Conservation (phyloP, 257 asterid genomes). For the Jacaranda copaia region DNA sequence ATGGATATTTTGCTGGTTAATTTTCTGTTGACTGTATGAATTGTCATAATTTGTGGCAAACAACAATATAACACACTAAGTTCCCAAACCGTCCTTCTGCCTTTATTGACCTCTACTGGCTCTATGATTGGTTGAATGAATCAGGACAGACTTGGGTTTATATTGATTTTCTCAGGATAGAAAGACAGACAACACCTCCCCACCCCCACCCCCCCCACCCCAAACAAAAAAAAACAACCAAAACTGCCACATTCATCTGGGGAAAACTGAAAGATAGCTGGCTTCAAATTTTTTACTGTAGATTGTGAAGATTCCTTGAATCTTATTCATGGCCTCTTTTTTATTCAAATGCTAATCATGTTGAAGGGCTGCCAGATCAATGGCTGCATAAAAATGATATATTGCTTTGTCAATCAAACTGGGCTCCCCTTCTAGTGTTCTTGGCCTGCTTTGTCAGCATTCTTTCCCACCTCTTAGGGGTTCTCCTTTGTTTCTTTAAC, state of each 20-base stretch:
- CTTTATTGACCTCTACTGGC: too few relatives aligned
- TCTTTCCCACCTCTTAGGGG: too few relatives aligned
- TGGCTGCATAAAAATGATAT: too few relatives aligned
- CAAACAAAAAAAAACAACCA: too few relatives aligned
- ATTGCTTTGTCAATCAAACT: not conserved
- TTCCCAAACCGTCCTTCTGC: too few relatives aligned
- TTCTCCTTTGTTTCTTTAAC: too few relatives aligned
- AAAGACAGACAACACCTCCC: not conserved
- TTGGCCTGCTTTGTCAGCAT: not conserved
- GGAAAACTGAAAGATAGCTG: too few relatives aligned
- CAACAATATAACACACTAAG: not conserved
- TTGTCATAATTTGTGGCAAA: not conserved
- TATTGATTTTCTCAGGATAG: not conserved
- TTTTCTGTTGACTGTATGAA: too few relatives aligned
- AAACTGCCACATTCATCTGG: too few relatives aligned
- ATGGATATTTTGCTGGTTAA: conserved; percentile 1
- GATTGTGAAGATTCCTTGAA: not conserved
- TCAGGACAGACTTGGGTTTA: not conserved
- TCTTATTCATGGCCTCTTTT: not conserved
- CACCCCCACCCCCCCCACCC: too few relatives aligned
- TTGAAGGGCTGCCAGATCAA: not conserved
- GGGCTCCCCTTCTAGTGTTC: not conserved
- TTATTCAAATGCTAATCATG: not conserved
- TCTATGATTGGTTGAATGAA: not conserved
- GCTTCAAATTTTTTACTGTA: not conserved